phyloP scores from a whole-genome alignment of 2,329 filamentous ascomycete species.

The Sporothrix variecibatus region DNA sequence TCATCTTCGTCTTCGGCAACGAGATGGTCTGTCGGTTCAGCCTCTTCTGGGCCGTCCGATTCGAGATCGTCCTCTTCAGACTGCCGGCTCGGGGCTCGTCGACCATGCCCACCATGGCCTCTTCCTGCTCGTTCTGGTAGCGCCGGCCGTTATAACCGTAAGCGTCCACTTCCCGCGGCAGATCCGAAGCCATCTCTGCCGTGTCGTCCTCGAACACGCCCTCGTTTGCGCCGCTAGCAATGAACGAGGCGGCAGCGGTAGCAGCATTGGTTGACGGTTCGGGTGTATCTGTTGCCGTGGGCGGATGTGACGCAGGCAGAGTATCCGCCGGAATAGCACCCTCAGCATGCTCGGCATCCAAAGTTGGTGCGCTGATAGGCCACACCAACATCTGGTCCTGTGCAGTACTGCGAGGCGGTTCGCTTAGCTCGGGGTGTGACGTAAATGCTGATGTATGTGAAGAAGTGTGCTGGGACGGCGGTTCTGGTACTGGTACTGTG shows the following conservation, averaged over 20 bases:
- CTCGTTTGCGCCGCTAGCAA: slow-evolving; percentile 8
- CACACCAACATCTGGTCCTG: slow-evolving; percentile 24
- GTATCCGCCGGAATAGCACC: not conserved
- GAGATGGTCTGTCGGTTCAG: slow-evolving; percentile 34
- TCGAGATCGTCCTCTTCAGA: slow-evolving; percentile 32
- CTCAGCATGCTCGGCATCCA: slow-evolving; percentile 22
- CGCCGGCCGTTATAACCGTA: slow-evolving; percentile 34
- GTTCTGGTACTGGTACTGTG: slow-evolving; percentile 30
- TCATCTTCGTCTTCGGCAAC: slow-evolving; percentile 30
- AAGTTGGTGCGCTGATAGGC: slow-evolving; percentile 21
- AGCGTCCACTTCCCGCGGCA: slow-evolving; percentile 32
- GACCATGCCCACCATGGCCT: slow-evolving; percentile 34
- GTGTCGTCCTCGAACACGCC: slow-evolving; percentile 25
- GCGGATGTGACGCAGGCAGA: not conserved
- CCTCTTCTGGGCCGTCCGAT: slow-evolving; percentile 40
- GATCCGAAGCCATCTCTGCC: slow-evolving; percentile 1
- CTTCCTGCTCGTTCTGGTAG: slow-evolving; percentile 37
- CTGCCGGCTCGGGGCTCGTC: slow-evolving; percentile 24
- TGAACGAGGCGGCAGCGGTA: not conserved
- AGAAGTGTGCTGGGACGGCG: slow-evolving; percentile 16
- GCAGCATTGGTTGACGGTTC: not conserved
- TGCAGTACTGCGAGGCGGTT: not conserved
- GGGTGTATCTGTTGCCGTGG: not conserved
- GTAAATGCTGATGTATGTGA: not conserved
- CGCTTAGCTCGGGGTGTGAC: not conserved